Evolutionary conservation across 2,329 filamentous ascomycete species (phyloP).

Genomic region (Pseudogymnoascus sp.): DNA sequence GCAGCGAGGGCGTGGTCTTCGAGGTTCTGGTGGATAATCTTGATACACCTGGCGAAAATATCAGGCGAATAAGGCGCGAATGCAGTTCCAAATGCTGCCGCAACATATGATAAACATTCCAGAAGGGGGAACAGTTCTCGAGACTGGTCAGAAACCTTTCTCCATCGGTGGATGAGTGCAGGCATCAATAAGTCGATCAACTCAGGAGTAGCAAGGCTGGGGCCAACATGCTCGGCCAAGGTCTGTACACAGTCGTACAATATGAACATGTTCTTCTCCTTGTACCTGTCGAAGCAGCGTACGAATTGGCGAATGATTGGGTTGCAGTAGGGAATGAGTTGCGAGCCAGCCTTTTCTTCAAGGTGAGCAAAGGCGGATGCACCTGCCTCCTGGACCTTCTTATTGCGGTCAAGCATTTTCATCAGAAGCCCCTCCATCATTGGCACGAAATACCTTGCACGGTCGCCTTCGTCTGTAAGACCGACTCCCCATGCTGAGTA

Average conservation of each 20-base stretch:
- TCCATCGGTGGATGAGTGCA: slow-evolving; percentile 79
- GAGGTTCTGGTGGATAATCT: slow-evolving; percentile 85
- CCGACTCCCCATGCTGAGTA: slow-evolving; percentile 89
- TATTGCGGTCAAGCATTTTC: slow-evolving; percentile 95
- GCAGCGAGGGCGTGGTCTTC: slow-evolving; percentile 67
- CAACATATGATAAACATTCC: slow-evolving; percentile 94
- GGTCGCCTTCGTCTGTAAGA: slow-evolving; percentile 57
- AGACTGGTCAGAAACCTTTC: slow-evolving; percentile 78
- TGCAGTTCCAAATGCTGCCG: slow-evolving; percentile 69
- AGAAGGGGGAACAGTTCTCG: slow-evolving; percentile 88
- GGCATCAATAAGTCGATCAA: slow-evolving; percentile 88
- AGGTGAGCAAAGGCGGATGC: slow-evolving; percentile 94
- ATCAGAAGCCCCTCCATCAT: slow-evolving; percentile 94
- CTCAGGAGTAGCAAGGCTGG: slow-evolving; percentile 68
- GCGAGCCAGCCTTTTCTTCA: slow-evolving; percentile 81
- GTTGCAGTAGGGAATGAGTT: slow-evolving; percentile 74
- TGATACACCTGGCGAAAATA: slow-evolving; percentile 81
- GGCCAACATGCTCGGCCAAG: slow-evolving; percentile 81
- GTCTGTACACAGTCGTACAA: slow-evolving; percentile 98
- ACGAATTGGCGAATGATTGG: slow-evolving; percentile 92
- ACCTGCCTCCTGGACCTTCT: slow-evolving; percentile 93
- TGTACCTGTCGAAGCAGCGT: slow-evolving; percentile 86
- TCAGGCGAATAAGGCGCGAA: slow-evolving; percentile 81
- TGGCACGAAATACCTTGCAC: slow-evolving; percentile 76
- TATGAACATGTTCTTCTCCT: slow-evolving; percentile 98